Evolutionary conservation across 2,329 filamentous ascomycete genomes (phyloP).

Genomic region (Epicoccum nigrum): DNA sequence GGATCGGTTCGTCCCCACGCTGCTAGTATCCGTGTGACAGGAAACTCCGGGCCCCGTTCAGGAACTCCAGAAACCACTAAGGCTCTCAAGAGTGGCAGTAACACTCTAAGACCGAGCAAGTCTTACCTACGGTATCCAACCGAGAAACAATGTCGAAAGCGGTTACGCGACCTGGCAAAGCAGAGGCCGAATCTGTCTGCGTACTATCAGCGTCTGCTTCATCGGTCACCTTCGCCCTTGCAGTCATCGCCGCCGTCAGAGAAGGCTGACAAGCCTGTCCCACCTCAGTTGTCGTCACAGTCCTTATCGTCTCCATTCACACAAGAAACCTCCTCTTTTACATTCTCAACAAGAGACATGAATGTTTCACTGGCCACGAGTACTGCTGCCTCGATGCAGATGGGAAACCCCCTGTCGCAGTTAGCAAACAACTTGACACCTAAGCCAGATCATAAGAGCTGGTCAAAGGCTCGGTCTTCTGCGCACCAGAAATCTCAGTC

Average conservation of each 20-base stretch:
- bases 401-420: slow-evolving; percentile 55
- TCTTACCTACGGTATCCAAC: slow-evolving; percentile 60
- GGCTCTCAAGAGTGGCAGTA: slow-evolving; percentile 53
- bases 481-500: slow-evolving; percentile 60
- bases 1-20: slow-evolving; percentile 48
- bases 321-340: slow-evolving; percentile 22
- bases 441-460: slow-evolving; percentile 46
- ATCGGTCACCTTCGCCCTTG: slow-evolving; percentile 66
- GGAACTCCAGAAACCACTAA: slow-evolving; percentile 54
- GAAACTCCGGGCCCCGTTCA: slow-evolving; percentile 32
- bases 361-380: slow-evolving; percentile 58
- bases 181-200: slow-evolving; percentile 66
- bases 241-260: slow-evolving; percentile 47
- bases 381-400: slow-evolving; percentile 59
- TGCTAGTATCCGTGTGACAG: slow-evolving; percentile 23
- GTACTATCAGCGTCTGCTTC: slow-evolving; percentile 68
- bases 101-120: slow-evolving; percentile 51
- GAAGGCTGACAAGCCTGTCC: slow-evolving; percentile 21
- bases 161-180: slow-evolving; percentile 65
- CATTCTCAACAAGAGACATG: slow-evolving; percentile 58
- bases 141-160: slow-evolving; percentile 63
- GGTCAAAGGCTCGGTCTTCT: slow-evolving; percentile 54
- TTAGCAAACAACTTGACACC: slow-evolving; percentile 48
- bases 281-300: slow-evolving; percentile 32
- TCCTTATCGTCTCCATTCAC: slow-evolving; percentile 49